Evolutionary conservation across 108 stramenopile species (phyloP).

Genomic region (Cyclotella kingstonii): DNA sequence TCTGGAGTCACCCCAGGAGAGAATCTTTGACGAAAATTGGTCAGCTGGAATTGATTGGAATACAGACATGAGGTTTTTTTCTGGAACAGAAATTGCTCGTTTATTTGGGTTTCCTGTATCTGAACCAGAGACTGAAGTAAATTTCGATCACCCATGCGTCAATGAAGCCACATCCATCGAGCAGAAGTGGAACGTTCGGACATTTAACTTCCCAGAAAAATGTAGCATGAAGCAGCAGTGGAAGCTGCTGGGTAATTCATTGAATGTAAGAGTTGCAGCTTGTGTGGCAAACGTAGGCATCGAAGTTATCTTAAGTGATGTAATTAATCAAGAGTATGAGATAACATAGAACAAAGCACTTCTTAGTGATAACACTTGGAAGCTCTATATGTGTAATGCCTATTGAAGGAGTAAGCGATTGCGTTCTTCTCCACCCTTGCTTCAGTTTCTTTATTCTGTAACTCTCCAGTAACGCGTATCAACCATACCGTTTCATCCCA

Average conservation of each 20-base stretch:
- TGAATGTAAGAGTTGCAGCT: constrained; percentile 76
- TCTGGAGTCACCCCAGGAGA: constrained; percentile 51
- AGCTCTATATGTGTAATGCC: too few relatives aligned
- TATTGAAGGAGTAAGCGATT: too few relatives aligned
- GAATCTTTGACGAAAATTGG: constrained; percentile 59
- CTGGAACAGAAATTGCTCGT: constrained; percentile 77
- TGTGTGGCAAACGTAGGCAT: constrained; percentile 58
- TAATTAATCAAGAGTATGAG: too few relatives aligned
- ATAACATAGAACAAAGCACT: too few relatives aligned
- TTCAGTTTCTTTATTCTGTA: too few relatives aligned
- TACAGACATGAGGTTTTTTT: constrained; percentile 69
- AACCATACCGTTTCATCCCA: too few relatives aligned
- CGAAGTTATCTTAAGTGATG: constrained; percentile 15
- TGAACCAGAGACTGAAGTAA: neutral
- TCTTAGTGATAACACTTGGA: too few relatives aligned
- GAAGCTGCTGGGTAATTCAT: constrained; percentile 82
- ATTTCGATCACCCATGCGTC: neutral
- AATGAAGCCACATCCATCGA: neutral
- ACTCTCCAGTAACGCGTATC: too few relatives aligned
- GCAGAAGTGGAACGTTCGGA: neutral
- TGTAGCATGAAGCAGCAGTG: constrained; percentile 71
- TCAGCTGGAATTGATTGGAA: constrained; percentile 47
- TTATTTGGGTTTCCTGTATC: constrained; percentile 67
- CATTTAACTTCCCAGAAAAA: constrained; percentile 60
- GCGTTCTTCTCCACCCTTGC: too few relatives aligned